These are phyloP conservation scores for Emydomyces testavorans DNA, from an alignment of 2,329 filamentous ascomycete genomes.

Conservation along the genomic window DNA sequence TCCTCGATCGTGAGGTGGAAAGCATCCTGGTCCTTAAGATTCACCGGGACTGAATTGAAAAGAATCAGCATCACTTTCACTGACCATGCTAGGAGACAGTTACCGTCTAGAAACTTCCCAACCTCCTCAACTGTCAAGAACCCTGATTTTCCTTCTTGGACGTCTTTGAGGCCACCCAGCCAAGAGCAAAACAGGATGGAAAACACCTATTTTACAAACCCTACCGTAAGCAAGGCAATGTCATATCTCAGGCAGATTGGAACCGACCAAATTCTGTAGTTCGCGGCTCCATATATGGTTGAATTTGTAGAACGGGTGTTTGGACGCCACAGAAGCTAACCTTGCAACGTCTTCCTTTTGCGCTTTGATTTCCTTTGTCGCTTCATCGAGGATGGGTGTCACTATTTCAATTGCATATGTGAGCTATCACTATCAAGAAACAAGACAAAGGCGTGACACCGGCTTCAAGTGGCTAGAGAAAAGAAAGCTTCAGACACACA, in stretches of 20 bases:
- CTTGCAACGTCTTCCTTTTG: constrained; percentile 60
- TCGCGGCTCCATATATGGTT: constrained; percentile 76
- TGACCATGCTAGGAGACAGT: constrained; percentile 16
- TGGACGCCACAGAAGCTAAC: constrained; percentile 61
- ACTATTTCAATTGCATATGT: constrained; percentile 39
- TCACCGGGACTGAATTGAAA: constrained; percentile 59
- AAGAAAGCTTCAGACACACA: constrained; percentile 36
- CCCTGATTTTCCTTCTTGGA: constrained; percentile 45
- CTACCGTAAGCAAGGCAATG: constrained; percentile 27
- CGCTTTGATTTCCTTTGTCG: constrained; percentile 57
- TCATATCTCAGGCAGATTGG: constrained; percentile 20
- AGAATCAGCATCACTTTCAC: constrained; percentile 4
- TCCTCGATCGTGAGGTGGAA: constrained; percentile 98
- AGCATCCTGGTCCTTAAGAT: constrained; percentile 74
- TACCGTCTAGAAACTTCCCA: constrained; percentile 63
- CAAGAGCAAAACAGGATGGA: constrained; percentile 56
- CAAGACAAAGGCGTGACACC: neutral
- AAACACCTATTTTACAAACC: constrained; percentile 39
- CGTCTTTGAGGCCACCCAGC: constrained; percentile 61
- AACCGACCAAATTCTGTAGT: constrained; percentile 64
- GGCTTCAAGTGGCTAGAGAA: neutral
- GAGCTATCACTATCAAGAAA: neutral
- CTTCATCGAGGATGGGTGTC: constrained; percentile 54
- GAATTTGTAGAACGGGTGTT: constrained; percentile 97
- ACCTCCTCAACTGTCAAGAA: constrained; percentile 83